Evolutionary conservation across 306 rosid genomes (phyloP).

Genomic region (Pterocarpus macrocarpus): DNA sequence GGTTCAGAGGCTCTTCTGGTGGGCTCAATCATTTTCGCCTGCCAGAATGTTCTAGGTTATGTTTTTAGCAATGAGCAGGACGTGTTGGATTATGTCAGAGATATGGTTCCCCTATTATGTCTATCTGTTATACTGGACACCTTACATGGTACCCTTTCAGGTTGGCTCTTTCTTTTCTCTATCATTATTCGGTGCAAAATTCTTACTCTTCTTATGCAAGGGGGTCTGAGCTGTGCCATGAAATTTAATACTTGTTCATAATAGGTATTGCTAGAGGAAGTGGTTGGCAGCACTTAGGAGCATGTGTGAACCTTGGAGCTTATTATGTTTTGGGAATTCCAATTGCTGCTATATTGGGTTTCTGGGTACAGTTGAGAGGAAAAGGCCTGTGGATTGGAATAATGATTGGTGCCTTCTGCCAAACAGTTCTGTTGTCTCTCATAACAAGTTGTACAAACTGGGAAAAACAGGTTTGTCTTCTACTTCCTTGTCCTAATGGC

Average conservation of each 20-base stretch:
- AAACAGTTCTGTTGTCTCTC: conserved; percentile 54
- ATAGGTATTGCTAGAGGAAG: conserved; percentile 79
- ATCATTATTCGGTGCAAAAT: conserved; percentile 9
- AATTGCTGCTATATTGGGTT: conserved; percentile 63
- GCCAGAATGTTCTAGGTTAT: conserved; percentile 62
- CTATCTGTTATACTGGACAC: conserved; percentile 62
- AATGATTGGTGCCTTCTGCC: conserved; percentile 63
- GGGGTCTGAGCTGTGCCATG: background rate
- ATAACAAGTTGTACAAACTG: conserved; percentile 64
- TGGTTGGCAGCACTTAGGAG: conserved; percentile 84
- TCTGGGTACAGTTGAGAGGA: conserved; percentile 61
- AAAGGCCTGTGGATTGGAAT: conserved; percentile 84
- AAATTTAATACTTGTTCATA: conserved; percentile 16
- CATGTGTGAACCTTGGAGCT: conserved; percentile 77
- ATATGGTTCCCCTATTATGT: conserved; percentile 70
- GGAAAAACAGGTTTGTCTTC: conserved; percentile 69
- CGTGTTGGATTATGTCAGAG: conserved; percentile 65
- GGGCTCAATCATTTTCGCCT: conserved; percentile 53
- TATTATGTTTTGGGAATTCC: conserved; percentile 80
- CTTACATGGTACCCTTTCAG: conserved; percentile 69
- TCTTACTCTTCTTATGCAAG: background rate
- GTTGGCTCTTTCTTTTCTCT: conserved; percentile 43
- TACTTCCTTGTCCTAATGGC: conserved; percentile 7
- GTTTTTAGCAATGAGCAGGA: conserved; percentile 75
- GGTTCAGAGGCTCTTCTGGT: conserved; percentile 50